phyloP scores from a whole-genome alignment of 176 grass and related monocot genomes.

The Ampelocalamus luodianensis region DNA sequence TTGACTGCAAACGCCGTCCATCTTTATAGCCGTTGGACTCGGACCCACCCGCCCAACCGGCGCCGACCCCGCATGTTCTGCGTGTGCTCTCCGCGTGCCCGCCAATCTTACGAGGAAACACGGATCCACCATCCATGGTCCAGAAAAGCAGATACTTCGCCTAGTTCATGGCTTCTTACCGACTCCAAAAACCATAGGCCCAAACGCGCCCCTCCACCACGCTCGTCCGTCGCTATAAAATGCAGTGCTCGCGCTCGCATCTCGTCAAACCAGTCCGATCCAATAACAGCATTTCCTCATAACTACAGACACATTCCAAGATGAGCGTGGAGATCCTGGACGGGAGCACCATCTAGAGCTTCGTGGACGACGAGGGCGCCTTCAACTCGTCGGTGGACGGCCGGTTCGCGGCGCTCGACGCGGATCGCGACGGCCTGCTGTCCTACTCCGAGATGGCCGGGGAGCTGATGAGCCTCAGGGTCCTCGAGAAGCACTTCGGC shows the following conservation, averaged over 20 bases:
- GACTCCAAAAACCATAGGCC: too few relatives aligned
- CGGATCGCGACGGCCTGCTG: conserved; percentile 47
- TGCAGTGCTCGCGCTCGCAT: not conserved
- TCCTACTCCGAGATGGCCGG: not conserved
- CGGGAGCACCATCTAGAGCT: conserved; percentile 58
- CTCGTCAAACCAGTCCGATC: not conserved
- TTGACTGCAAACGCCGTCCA: too few relatives aligned
- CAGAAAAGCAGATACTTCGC: too few relatives aligned
- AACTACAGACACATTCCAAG: conserved; percentile 5
- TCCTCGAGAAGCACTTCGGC: not conserved
- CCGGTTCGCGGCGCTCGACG: conserved; percentile 63
- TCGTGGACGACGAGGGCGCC: conserved; percentile 68
- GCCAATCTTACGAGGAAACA: too few relatives aligned
- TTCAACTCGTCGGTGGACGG: conserved; percentile 65
- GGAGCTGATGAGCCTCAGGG: not conserved
- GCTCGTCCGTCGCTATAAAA: not conserved
- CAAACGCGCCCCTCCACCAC: too few relatives aligned
- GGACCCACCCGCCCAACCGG: too few relatives aligned
- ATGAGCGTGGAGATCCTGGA: conserved; percentile 89
- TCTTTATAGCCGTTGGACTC: too few relatives aligned
- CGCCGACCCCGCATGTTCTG: too few relatives aligned
- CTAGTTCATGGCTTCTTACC: too few relatives aligned
- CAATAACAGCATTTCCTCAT: not conserved
- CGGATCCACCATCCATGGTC: too few relatives aligned
- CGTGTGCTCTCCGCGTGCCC: too few relatives aligned